Evolutionary conservation across 2,329 filamentous ascomycete species (phyloP).

Genomic region (Ophiostoma populinum): DNA sequence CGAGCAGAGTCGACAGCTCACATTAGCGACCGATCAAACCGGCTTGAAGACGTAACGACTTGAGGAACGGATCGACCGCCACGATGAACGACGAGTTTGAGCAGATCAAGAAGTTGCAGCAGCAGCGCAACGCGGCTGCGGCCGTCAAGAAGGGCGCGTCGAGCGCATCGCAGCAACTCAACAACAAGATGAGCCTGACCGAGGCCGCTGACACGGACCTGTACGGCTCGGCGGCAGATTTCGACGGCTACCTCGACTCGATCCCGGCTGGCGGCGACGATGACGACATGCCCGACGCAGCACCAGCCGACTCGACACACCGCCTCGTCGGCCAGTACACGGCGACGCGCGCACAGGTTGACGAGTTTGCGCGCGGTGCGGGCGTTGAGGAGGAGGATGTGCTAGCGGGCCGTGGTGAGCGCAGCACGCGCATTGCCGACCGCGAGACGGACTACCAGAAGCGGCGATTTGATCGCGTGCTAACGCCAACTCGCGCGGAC

Average conservation of each 20-base stretch:
- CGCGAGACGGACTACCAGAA: constrained; percentile 97
- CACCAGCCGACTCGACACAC: constrained; percentile 44
- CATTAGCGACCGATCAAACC: too few relatives aligned
- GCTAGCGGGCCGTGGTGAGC: constrained; percentile 64
- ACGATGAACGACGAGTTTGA: constrained; percentile 47
- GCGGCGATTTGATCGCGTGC: constrained; percentile 70
- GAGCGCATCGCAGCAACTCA: too few relatives aligned
- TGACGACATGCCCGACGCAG: constrained; percentile 40
- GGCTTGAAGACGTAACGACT: too few relatives aligned
- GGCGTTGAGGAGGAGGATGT: constrained; percentile 89
- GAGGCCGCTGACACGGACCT: constrained; percentile 78
- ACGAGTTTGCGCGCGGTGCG: constrained; percentile 74
- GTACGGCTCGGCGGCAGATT: constrained; percentile 56
- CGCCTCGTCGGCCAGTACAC: constrained; percentile 91
- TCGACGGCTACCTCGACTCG: constrained; percentile 77
- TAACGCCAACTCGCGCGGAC: constrained; percentile 75
- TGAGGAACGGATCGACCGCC: not conserved
- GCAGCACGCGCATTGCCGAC: constrained; percentile 77
- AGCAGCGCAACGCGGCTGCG: constrained; percentile 73
- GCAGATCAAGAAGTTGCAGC: constrained; percentile 71
- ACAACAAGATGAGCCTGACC: constrained; percentile 47
- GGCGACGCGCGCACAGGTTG: constrained; percentile 76
- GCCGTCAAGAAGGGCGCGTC: constrained; percentile 66
- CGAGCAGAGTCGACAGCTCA: too few relatives aligned
- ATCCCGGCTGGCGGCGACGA: constrained; percentile 45